phyloP scores from a whole-genome alignment of 495 filamentous ascomycete species.

The Xylaria nigripes region DNA sequence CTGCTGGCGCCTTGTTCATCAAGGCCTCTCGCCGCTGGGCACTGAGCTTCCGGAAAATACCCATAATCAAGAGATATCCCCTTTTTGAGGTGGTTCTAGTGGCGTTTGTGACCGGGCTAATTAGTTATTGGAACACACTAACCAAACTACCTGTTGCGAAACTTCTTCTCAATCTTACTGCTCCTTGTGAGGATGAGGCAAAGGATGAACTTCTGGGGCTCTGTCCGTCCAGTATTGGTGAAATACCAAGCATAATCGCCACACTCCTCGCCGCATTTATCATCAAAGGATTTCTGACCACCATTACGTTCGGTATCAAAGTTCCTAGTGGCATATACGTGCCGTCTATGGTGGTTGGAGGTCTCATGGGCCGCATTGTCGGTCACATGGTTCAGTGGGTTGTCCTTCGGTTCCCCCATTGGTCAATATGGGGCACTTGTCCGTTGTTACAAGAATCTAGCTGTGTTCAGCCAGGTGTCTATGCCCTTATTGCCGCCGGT shows the following conservation, averaged over 20 bases:
- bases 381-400: slow-evolving; percentile 82
- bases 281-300: slow-evolving; percentile 81
- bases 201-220: slow-evolving; percentile 56
- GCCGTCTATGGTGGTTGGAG: slow-evolving; percentile 96
- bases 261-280: slow-evolving; percentile 72
- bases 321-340: slow-evolving; percentile 96
- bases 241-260: slow-evolving; percentile 63
- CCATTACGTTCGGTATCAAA: slow-evolving; percentile 88
- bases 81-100: slow-evolving; percentile 84
- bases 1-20: slow-evolving; percentile 85
- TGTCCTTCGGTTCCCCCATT: slow-evolving; percentile 62
- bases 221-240: slow-evolving; percentile 61
- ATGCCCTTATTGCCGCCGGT: slow-evolving; percentile 89
- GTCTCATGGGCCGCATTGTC: slow-evolving; percentile 80
- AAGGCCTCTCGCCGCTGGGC: slow-evolving; percentile 91
- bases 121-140: slow-evolving; percentile 89
- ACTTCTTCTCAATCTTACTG: slow-evolving; percentile 80
- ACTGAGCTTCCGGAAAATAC: slow-evolving; percentile 72
- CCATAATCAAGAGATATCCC: slow-evolving; percentile 71
- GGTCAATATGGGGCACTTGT: slow-evolving; percentile 65
- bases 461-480: slow-evolving; percentile 91
- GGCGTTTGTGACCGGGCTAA: slow-evolving; percentile 70
- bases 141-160: slow-evolving; percentile 86
- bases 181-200: slow-evolving; percentile 58
- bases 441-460: slow-evolving; percentile 58